Evolutionary conservation across 2,329 filamentous ascomycete genomes (phyloP), one percentile per base, ranked within the genome.

Genomic region (Tricladium varicosporioides): DNA sequence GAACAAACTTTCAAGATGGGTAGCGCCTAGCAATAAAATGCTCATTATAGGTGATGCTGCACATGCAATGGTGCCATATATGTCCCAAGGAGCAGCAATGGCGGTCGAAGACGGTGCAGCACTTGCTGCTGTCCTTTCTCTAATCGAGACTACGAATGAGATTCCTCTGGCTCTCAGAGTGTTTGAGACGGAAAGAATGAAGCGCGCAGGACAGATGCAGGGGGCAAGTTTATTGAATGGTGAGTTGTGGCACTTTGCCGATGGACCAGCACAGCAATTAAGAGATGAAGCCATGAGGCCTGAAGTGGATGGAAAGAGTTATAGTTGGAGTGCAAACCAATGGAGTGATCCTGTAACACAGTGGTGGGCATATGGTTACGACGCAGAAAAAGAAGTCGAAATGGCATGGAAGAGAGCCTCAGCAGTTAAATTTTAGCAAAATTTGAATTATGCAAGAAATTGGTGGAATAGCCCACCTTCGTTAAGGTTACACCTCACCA

Each of bases 91-190:
- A 8, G 84, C 84, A 0, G 84, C 84, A 1, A 83, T 86, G 66
- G 83, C 84, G 0, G 83, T 87, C 53, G 84, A 87, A 69, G 84
- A 87, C 61, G 82, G 78, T 0, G 82, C 79, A 0, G 82, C 84
- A 0, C 68, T 85, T 1, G 78, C 74, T 0, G 78, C 80, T 0
- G 77, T 80, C 1, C 73, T 86, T 1, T 65, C 74, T 0, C 0
- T 73, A 71, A 5, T 74, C 75, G 0, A 72, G 75, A 46, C 75
- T 72, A 2, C 79, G 83, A 60, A 74, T 77, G 66, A 80, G 76
- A 51, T 65, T 14, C 27, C 47, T 1, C 5, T 19, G 56, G 81
- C 80, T 2, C 70, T 86, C 32, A 75, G 74, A 46, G 73, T 82
- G 11, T 86, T 85, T 57, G 80, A 86, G 67, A 73, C 71, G 54